Evolutionary conservation across 1,139 yeast genomes (phyloP).

Genomic region (Arxiozyma telluris): DNA sequence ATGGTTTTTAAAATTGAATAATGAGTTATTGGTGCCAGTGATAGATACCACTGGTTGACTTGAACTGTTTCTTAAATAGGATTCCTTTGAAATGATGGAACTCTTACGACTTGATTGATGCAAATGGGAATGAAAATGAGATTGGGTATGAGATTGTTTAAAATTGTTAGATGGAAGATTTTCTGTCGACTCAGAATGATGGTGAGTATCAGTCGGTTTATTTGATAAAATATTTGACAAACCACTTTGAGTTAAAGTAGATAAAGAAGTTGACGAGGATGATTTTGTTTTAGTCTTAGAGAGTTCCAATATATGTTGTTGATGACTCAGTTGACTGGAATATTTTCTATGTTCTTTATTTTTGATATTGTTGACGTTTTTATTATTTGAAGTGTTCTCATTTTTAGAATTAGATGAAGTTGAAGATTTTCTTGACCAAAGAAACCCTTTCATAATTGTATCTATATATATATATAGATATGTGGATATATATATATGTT

Average conservation of each 20-base stretch:
- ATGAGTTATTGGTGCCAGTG: background rate
- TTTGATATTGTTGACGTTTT: background rate
- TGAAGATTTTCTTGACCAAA: conserved; percentile 10
- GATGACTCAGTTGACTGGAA: background rate
- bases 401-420: conserved; percentile 3
- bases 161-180: background rate
- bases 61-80: conserved; percentile 2
- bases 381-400: background rate
- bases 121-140: background rate
- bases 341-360: background rate
- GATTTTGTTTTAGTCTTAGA: background rate
- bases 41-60: conserved; percentile 5
- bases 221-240: background rate
- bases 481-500: background rate
- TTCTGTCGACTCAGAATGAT: background rate
- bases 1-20: background rate
- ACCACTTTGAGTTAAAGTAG: background rate
- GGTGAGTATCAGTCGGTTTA: background rate
- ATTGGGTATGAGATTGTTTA: background rate
- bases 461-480: background rate
- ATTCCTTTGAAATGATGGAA: conserved; percentile 3
- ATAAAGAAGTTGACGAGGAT: background rate
- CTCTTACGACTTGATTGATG: conserved; percentile 5
- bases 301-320: background rate
- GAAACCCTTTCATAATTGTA: conserved; percentile 9